These are phyloP conservation scores for Vigna nakashimae DNA, from an alignment of 306 rosid genomes.

Conservation along the genomic window DNA sequence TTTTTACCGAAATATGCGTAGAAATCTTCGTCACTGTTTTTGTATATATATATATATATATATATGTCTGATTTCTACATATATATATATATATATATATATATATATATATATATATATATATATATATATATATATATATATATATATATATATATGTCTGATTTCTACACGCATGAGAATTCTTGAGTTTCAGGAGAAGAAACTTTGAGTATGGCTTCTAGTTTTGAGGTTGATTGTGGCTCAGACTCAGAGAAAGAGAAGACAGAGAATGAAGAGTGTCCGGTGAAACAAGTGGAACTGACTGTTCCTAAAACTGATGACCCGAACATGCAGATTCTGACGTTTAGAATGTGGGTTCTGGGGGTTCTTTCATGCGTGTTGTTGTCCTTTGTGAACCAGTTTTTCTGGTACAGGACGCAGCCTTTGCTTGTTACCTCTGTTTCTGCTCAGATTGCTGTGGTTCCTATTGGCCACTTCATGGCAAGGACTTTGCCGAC, in stretches of 20 bases:
- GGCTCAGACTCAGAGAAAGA: not conserved
- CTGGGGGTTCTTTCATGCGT: slow-evolving; percentile 69
- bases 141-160: not conserved
- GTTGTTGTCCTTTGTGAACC: slow-evolving; percentile 77
- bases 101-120: not conserved
- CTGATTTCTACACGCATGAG: not conserved
- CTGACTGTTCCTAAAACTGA: slow-evolving; percentile 82
- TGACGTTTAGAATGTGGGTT: slow-evolving; percentile 93
- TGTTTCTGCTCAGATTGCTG: slow-evolving; percentile 88
- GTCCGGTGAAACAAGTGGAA: slow-evolving; percentile 70
- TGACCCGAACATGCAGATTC: slow-evolving; percentile 65
- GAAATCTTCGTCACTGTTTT: not conserved
- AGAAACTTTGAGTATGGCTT: not conserved
- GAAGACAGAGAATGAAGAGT: slow-evolving; percentile 34
- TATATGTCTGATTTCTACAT: too few relatives aligned
- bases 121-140: too few relatives aligned
- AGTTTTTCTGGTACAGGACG: slow-evolving; percentile 89
- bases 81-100: not conserved
- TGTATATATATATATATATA: not conserved
- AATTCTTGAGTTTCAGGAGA: not conserved
- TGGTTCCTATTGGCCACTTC: slow-evolving; percentile 84
- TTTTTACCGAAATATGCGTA: not conserved
- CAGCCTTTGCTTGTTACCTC: slow-evolving; percentile 71
- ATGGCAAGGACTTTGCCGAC: slow-evolving; percentile 74
- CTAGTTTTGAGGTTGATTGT: slow-evolving; percentile 42